These are phyloP conservation scores for Diaporthe sp. DNA, from an alignment of 2,329 filamentous ascomycete species.

Conservation along the genomic window DNA sequence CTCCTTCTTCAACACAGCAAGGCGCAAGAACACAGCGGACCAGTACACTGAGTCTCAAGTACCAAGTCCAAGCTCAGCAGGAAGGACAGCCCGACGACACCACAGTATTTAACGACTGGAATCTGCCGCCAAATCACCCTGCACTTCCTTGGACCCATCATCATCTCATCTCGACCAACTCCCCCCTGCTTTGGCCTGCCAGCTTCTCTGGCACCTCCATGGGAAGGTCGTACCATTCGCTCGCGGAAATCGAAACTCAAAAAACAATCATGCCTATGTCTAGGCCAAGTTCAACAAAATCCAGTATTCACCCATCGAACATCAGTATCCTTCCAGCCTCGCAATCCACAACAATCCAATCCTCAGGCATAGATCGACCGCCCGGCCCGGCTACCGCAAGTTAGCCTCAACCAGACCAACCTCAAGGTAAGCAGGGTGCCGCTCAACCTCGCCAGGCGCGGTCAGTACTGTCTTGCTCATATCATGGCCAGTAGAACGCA, in stretches of 20 bases:
- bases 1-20: constrained; percentile 30
- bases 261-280: constrained; percentile 39
- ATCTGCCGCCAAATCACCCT: constrained; percentile 28
- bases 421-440: constrained; percentile 16
- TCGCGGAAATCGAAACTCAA: constrained; percentile 28
- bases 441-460: not conserved
- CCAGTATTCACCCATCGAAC: constrained; percentile 38
- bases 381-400: constrained; percentile 31
- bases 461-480: constrained; percentile 21
- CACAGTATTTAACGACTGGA: constrained; percentile 17
- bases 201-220: constrained; percentile 33
- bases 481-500: constrained; percentile 4
- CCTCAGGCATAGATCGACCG: constrained; percentile 37
- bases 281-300: constrained; percentile 36
- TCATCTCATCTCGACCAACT: constrained; percentile 36
- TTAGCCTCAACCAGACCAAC: constrained; percentile 31
- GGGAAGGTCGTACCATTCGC: constrained; percentile 39
- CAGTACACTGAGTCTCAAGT: constrained; percentile 19
- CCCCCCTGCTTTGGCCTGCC: constrained; percentile 36
- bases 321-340: constrained; percentile 38
- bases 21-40: constrained; percentile 15
- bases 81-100: constrained; percentile 19
- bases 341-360: constrained; percentile 25
- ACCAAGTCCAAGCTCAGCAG: constrained; percentile 27
- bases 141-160: constrained; percentile 12